Conservation (phyloP, 78 protist genomes). For the Anaeramoeba flamelloides region DNA sequence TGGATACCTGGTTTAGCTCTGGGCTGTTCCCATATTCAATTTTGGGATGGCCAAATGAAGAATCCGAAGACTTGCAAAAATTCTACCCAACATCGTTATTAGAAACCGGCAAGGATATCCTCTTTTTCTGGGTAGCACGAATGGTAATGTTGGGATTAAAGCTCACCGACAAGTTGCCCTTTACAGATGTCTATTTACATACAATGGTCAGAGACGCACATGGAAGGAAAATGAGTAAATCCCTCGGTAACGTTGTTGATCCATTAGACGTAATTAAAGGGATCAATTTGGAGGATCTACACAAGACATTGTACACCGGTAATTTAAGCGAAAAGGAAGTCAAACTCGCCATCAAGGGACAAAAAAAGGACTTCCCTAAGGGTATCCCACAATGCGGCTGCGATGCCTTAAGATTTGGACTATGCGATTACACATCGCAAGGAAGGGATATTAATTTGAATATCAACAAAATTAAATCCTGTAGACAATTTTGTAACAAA, state of each 20-base stretch:
- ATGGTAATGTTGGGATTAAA: slow-evolving; percentile 91
- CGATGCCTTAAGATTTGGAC: slow-evolving; percentile 90
- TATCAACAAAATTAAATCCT: slow-evolving; percentile 54
- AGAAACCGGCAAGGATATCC: slow-evolving; percentile 97
- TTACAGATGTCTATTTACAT: slow-evolving; percentile 70
- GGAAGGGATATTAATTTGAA: slow-evolving; percentile 72
- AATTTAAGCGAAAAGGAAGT: neutral
- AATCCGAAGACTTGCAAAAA: slow-evolving; percentile 17
- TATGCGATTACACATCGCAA: slow-evolving; percentile 52
- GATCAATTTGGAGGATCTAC: neutral
- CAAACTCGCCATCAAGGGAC: slow-evolving; percentile 27
- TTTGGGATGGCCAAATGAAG: slow-evolving; percentile 45
- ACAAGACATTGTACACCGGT: neutral
- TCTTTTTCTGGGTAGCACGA: slow-evolving; percentile 99
- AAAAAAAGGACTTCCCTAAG: slow-evolving; percentile 64
- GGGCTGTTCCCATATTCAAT: slow-evolving; percentile 94
- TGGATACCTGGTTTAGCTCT: slow-evolving; percentile 98
- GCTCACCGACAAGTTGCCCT: slow-evolving; percentile 73
- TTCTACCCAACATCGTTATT: slow-evolving; percentile 80
- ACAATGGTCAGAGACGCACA: slow-evolving; percentile 79
- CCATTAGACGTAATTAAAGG: slow-evolving; percentile 86
- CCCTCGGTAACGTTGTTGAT: slow-evolving; percentile 90
- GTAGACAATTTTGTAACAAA: slow-evolving; percentile 90
- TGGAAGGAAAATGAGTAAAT: slow-evolving; percentile 83
- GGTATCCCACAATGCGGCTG: slow-evolving; percentile 95